Conservation (phyloP, 2,329 filamentous ascomycete species). For the Onygena corvina region DNA sequence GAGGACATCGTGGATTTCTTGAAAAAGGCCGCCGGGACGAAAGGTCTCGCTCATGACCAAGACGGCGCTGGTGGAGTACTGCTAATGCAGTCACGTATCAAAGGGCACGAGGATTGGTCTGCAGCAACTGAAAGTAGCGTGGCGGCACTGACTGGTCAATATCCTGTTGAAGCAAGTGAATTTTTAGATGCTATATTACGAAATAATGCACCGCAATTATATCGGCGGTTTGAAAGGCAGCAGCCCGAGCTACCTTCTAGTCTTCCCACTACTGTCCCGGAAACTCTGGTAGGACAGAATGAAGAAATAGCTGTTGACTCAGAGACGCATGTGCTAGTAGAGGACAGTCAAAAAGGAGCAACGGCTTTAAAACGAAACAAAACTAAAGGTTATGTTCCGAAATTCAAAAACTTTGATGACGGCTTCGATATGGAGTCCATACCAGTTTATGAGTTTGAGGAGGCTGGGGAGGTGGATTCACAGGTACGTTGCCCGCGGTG, state of each 20-base stretch:
- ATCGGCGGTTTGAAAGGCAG: conserved; percentile 46
- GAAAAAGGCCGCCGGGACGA: conserved; percentile 60
- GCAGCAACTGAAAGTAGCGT: conserved; percentile 56
- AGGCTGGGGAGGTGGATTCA: conserved; percentile 15
- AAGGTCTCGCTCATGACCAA: conserved; percentile 52
- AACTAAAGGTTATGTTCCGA: conserved; percentile 26
- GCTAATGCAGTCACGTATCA: conserved; percentile 59
- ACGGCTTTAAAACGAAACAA: conserved; percentile 18
- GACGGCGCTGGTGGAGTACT: conserved; percentile 58
- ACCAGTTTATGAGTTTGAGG: conserved; percentile 26
- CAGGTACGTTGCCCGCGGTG: conserved; percentile 10
- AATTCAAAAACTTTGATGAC: conserved; percentile 64
- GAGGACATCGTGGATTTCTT: conserved; percentile 70
- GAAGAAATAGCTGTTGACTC: neutral
- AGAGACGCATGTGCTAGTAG: neutral
- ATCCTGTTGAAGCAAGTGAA: conserved; percentile 77
- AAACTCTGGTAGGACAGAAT: conserved; percentile 7
- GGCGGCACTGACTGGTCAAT: conserved; percentile 61
- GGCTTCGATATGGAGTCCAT: conserved; percentile 39
- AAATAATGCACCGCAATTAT: conserved; percentile 62
- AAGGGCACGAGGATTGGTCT: conserved; percentile 54
- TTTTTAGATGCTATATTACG: conserved; percentile 80
- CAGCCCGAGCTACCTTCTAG: conserved; percentile 2
- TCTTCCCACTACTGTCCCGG: conserved; percentile 3
- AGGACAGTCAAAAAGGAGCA: conserved; percentile 15